These are phyloP conservation scores for Clarireedia homoeocarpa DNA, from an alignment of 2,329 filamentous ascomycete species.

Conservation along the genomic window DNA sequence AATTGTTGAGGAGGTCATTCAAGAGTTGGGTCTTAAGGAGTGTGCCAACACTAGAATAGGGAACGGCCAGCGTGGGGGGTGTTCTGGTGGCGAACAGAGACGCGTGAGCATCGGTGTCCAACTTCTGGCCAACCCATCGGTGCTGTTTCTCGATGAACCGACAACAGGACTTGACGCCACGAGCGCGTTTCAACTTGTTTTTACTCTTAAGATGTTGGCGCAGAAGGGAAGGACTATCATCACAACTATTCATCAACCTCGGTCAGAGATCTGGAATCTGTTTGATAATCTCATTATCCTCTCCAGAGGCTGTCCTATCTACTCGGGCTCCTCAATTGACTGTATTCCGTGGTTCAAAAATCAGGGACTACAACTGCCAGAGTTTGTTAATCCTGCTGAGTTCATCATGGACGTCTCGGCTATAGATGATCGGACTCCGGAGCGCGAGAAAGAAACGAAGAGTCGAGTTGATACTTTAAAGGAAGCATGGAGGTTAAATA, in stretches of 20 bases:
- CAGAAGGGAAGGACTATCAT: slow-evolving; percentile 59
- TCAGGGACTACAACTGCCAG: background rate
- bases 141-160: slow-evolving; percentile 68
- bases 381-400: background rate
- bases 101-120: slow-evolving; percentile 67
- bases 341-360: background rate
- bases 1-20: background rate
- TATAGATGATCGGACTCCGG: background rate
- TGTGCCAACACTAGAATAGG: background rate
- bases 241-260: slow-evolving; percentile 64
- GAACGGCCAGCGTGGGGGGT: slow-evolving; percentile 40
- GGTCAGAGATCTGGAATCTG: slow-evolving; percentile 67
- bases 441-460: background rate
- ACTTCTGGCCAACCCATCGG: slow-evolving; percentile 63
- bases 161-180: slow-evolving; percentile 68
- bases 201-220: slow-evolving; percentile 58
- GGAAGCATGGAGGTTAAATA: background rate
- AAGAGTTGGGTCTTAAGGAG: background rate
- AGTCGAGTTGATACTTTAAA: background rate
- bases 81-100: slow-evolving; percentile 67
- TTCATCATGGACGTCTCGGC: background rate
- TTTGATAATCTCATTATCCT: slow-evolving; percentile 63
- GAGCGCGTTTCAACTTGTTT: slow-evolving; percentile 62
- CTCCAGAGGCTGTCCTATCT: slow-evolving; percentile 55
- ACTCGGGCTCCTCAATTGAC: slow-evolving; percentile 41